Percentiles rank a stretch among this genome's conserved stretches.
phyloP scores from a whole-genome alignment of 1,284 basidiomycete genomes.

The Leucoagaricus sp. region DNA sequence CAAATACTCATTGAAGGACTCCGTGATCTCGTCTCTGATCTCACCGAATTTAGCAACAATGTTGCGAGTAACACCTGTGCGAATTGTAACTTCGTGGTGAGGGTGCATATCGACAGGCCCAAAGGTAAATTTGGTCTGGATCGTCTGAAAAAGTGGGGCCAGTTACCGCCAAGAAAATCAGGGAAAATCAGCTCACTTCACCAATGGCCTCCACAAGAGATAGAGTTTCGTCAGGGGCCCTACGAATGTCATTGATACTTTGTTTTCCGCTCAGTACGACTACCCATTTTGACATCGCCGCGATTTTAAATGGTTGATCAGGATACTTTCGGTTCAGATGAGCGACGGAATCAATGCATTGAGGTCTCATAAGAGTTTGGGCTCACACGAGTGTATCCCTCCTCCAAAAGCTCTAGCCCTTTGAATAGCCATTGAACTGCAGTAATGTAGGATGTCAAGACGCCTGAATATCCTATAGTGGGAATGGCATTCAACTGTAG shows the following conservation, averaged over 20 bases:
- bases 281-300: slow-evolving; percentile 23
- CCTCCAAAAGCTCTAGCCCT: slow-evolving; percentile 21
- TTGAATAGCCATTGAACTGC: slow-evolving; percentile 22
- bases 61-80: slow-evolving; percentile 11
- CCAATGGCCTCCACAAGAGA: slow-evolving; percentile 22
- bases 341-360: background rate
- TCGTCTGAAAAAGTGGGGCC: too few species aligned
- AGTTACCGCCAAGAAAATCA: too few species aligned
- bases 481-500: slow-evolving; percentile 20
- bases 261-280: slow-evolving; percentile 26
- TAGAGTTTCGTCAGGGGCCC: slow-evolving; percentile 25
- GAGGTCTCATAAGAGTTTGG: background rate
- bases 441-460: slow-evolving; percentile 24
- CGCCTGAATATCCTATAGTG: slow-evolving; percentile 22
- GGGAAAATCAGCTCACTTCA: slow-evolving; percentile 18
- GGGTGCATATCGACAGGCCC: slow-evolving; percentile 14
- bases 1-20: slow-evolving; percentile 9
- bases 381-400: slow-evolving; percentile 23
- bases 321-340: slow-evolving; percentile 32
- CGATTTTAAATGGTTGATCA: slow-evolving; percentile 26
- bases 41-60: slow-evolving; percentile 14
- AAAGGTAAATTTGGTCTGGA: slow-evolving; percentile 7
- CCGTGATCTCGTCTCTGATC: slow-evolving; percentile 17
- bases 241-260: slow-evolving; percentile 27
- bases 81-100: slow-evolving; percentile 12